phyloP scores from a whole-genome alignment of 2,329 filamentous ascomycete species.

The Lachnellula arida region DNA sequence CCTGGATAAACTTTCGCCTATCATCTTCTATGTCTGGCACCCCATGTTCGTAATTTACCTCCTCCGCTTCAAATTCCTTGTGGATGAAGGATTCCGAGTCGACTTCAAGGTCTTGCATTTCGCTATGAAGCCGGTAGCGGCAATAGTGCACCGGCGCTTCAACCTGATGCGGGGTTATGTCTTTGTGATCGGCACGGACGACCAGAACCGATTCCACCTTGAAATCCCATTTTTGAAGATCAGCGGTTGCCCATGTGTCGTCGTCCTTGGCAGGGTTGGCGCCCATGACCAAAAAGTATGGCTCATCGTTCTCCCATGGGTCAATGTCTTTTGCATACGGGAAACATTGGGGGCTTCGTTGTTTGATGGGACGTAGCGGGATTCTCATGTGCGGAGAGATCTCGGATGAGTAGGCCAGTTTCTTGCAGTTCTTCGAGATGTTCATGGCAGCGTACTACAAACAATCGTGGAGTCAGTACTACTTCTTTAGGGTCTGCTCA shows the following conservation, averaged over 20 bases:
- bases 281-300: background rate
- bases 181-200: background rate
- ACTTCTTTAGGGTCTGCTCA: too few relatives aligned
- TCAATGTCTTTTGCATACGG: background rate
- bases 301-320: background rate
- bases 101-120: background rate
- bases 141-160: background rate
- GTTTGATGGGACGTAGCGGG: background rate
- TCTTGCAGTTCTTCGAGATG: background rate
- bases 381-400: background rate
- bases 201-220: background rate
- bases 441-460: background rate
- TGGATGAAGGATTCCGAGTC: too few relatives aligned
- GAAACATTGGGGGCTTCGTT: background rate
- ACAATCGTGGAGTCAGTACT: too few relatives aligned
- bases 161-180: background rate
- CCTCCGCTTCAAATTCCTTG: too few relatives aligned
- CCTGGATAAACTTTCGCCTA: background rate
- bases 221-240: background rate
- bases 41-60: background rate
- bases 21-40: background rate
- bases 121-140: background rate
- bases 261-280: background rate
- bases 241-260: background rate
- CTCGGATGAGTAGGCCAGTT: background rate